A percentile compares a stretch with the other conserved stretches of the same genome.
These are phyloP conservation scores for Phyllosticta citriasiana DNA, from an alignment of 2,329 filamentous ascomycete genomes.

Conservation along the genomic window DNA sequence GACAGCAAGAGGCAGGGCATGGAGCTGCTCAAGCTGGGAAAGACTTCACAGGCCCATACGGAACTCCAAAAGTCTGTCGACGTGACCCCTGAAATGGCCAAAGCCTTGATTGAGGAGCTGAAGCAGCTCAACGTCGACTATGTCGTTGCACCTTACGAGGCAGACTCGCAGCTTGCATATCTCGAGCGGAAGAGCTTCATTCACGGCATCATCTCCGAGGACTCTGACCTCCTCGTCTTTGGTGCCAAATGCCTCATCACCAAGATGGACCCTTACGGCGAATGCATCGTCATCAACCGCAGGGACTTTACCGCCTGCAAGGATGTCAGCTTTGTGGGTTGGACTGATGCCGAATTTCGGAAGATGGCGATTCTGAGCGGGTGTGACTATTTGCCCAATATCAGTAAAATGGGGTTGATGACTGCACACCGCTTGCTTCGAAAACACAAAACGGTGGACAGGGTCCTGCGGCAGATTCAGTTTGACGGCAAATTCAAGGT, in stretches of 20 bases:
- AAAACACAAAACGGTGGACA: slow-evolving; percentile 81
- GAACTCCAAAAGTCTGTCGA: slow-evolving; percentile 95
- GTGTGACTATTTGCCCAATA: slow-evolving; percentile 85
- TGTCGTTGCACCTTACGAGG: slow-evolving; percentile 93
- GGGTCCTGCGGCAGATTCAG: slow-evolving; percentile 68
- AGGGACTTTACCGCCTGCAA: slow-evolving; percentile 80
- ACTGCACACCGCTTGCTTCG: slow-evolving; percentile 85
- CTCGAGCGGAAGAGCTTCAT: slow-evolving; percentile 78
- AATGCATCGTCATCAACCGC: slow-evolving; percentile 85
- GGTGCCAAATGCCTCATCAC: slow-evolving; percentile 84
- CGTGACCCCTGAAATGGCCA: slow-evolving; percentile 92
- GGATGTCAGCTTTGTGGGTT: slow-evolving; percentile 80
- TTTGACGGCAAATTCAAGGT: slow-evolving; percentile 81
- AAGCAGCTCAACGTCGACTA: slow-evolving; percentile 73
- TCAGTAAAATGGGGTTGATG: slow-evolving; percentile 81
- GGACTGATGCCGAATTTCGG: slow-evolving; percentile 84
- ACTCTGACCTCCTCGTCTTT: slow-evolving; percentile 93
- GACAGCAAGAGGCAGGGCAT: slow-evolving; percentile 67
- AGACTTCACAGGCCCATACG: slow-evolving; percentile 65
- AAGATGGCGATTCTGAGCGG: slow-evolving; percentile 95
- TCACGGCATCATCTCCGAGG: slow-evolving; percentile 83
- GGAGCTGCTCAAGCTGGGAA: slow-evolving; percentile 73
- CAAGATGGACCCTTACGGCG: slow-evolving; percentile 88
- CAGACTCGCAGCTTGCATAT: slow-evolving; percentile 93
- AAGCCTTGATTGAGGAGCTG: slow-evolving; percentile 80